Percentiles rank a stretch among this genome's conserved stretches.
Conservation (phyloP, 495 filamentous ascomycete genomes). For the Aspergillus incahuasiensis region DNA sequence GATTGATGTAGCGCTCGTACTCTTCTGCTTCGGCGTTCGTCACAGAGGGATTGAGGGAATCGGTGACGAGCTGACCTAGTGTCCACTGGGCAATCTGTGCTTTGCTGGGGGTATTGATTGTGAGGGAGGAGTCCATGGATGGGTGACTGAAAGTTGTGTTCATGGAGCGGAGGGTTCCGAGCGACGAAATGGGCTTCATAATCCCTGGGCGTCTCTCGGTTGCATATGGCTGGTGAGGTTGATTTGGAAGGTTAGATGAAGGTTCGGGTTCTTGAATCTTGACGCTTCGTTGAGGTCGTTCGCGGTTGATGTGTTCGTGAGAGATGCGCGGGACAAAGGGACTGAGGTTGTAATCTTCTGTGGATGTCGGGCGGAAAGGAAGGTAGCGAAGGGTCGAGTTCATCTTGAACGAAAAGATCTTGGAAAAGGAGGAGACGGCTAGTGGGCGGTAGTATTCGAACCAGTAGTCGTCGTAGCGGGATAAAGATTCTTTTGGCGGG, state of each 20-base stretch:
- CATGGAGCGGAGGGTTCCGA: slow-evolving; percentile 17
- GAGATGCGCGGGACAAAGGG: slow-evolving; percentile 72
- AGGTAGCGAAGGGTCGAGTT: slow-evolving; percentile 81
- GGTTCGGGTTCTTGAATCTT: slow-evolving; percentile 41
- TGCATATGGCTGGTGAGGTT: slow-evolving; percentile 26
- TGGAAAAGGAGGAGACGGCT: slow-evolving; percentile 76
- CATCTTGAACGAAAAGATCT: slow-evolving; percentile 86
- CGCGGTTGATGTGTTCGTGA: slow-evolving; percentile 33
- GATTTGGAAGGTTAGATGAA: slow-evolving; percentile 6
- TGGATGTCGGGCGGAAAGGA: slow-evolving; percentile 64
- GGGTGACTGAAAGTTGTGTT: slow-evolving; percentile 24
- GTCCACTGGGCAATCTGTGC: slow-evolving; percentile 76
- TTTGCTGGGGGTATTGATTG: slow-evolving; percentile 47
- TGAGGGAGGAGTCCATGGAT: slow-evolving; percentile 13
- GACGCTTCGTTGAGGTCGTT: slow-evolving; percentile 39
- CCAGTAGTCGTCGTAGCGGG: slow-evolving; percentile 91
- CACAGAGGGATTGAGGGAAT: slow-evolving; percentile 76
- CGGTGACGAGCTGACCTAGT: slow-evolving; percentile 73
- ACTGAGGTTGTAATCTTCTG: slow-evolving; percentile 72
- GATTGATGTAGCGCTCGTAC: slow-evolving; percentile 85
- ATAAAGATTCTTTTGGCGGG: slow-evolving; percentile 51
- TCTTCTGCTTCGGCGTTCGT: slow-evolving; percentile 70
- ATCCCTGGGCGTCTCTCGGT: slow-evolving; percentile 35
- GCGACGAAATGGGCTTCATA: slow-evolving; percentile 34
- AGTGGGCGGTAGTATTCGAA: slow-evolving; percentile 93